Conservation (phyloP, 306 rosid species). For the Trifolium fragiferum region DNA sequence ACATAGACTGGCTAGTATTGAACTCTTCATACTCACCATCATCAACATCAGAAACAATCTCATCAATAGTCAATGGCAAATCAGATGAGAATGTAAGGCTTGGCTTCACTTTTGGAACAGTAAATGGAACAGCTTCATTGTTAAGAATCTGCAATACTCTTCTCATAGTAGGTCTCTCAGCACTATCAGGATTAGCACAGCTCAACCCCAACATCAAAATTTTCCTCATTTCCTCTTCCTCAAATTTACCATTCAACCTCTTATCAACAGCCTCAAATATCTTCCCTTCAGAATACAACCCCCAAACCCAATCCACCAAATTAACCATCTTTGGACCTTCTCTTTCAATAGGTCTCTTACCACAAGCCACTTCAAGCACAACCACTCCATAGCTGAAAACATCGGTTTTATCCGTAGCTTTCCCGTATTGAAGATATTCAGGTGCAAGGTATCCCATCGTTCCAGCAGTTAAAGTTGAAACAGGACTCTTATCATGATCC, state of each 20-base stretch:
- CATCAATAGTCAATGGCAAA: constrained; percentile 54
- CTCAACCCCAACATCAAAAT: constrained; percentile 40
- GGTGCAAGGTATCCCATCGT: constrained; percentile 90
- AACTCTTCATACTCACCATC: constrained; percentile 55
- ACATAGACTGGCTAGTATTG: constrained; percentile 32
- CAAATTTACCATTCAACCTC: constrained; percentile 37
- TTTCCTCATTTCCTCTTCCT: constrained; percentile 43
- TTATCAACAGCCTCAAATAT: constrained; percentile 35
- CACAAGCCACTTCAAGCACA: constrained; percentile 51
- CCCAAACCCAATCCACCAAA: constrained; percentile 45
- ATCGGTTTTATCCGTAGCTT: constrained; percentile 81
- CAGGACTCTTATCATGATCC: constrained; percentile 92
- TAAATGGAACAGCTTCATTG: constrained; percentile 33
- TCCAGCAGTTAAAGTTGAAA: constrained; percentile 75
- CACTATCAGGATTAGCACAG: constrained; percentile 45
- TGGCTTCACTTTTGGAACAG: constrained; percentile 40
- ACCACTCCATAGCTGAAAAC: constrained; percentile 59
- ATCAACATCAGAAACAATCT: constrained; percentile 71
- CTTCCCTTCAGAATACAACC: constrained; percentile 43
- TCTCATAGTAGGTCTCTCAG: constrained; percentile 43
- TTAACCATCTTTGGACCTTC: constrained; percentile 39
- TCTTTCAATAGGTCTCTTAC: constrained; percentile 48
- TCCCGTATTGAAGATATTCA: constrained; percentile 83
- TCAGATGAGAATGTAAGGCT: constrained; percentile 40
- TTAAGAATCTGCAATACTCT: constrained; percentile 40